phyloP scores from a whole-genome alignment of 1,139 yeast genomes.

The Suhomyces bribrorum region DNA sequence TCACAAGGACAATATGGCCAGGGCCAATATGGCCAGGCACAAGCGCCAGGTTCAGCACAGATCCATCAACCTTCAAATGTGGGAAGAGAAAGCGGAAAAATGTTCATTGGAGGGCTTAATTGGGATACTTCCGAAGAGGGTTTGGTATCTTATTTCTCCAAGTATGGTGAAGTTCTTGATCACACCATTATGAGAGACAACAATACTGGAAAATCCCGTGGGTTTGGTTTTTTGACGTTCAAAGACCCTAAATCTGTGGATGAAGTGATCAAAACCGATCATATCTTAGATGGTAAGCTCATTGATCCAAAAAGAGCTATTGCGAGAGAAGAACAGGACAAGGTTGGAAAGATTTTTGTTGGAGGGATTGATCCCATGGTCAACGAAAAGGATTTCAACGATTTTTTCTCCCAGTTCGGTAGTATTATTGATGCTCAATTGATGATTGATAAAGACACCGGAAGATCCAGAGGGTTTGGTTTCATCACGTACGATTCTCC shows the following conservation, averaged over 20 bases:
- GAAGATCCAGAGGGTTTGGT: constrained; percentile 97
- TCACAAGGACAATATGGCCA: background rate
- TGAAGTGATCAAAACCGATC: constrained; percentile 84
- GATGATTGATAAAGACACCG: constrained; percentile 97
- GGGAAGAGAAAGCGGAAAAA: constrained; percentile 68
- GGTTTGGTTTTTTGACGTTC: constrained; percentile 94
- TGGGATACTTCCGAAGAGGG: constrained; percentile 97
- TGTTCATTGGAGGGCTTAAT: constrained; percentile 97
- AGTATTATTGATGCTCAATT: constrained; percentile 94
- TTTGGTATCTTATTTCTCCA: constrained; percentile 76
- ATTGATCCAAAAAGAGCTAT: constrained; percentile 98
- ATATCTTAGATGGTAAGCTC: constrained; percentile 90
- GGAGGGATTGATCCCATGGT: constrained; percentile 98
- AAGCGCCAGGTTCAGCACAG: constrained; percentile 3
- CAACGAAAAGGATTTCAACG: constrained; percentile 87
- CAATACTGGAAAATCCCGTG: constrained; percentile 89
- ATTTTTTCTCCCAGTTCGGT: constrained; percentile 87
- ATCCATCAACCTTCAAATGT: constrained; percentile 37
- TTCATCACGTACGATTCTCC: constrained; percentile 96
- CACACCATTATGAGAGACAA: constrained; percentile 94
- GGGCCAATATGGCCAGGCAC: constrained; percentile 1
- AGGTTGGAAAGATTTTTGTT: constrained; percentile 94
- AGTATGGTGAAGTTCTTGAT: constrained; percentile 88
- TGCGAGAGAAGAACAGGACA: constrained; percentile 97
- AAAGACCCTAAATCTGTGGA: constrained; percentile 81